Conservation (phyloP, 1,284 basidiomycete species). For the Sporisorium scitamineum region DNA sequence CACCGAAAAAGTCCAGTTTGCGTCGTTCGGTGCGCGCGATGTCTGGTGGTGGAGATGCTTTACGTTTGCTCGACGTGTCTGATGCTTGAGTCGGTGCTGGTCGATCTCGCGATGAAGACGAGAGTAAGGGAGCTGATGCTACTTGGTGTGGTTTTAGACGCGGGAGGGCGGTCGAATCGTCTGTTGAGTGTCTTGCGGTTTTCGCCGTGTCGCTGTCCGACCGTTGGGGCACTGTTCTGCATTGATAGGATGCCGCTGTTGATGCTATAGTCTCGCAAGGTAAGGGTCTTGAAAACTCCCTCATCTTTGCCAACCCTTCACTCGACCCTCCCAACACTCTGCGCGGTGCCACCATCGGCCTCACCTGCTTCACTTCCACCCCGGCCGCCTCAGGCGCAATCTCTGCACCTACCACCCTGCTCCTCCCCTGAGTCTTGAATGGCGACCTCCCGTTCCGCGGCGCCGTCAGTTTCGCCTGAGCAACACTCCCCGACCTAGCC, state of each 20-base stretch:
- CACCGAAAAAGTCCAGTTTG: constrained; percentile 43
- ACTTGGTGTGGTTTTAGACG: constrained; percentile 30
- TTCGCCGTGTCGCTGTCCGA: neutral
- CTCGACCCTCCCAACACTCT: constrained; percentile 23
- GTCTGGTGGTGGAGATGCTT: constrained; percentile 31
- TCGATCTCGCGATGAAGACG: neutral
- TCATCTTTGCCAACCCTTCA: constrained; percentile 26
- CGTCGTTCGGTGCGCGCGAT: constrained; percentile 20
- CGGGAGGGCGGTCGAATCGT: constrained; percentile 6
- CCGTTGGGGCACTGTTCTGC: neutral
- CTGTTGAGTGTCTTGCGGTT: neutral
- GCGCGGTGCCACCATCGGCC: constrained; percentile 48
- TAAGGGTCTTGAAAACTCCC: constrained; percentile 20
- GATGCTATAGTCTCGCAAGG: neutral
- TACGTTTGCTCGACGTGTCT: neutral
- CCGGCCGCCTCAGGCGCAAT: constrained; percentile 27
- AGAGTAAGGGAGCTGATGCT: constrained; percentile 24
- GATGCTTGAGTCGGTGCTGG: neutral
- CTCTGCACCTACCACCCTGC: constrained; percentile 28
- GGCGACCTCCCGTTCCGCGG: constrained; percentile 6
- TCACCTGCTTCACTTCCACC: constrained; percentile 7
- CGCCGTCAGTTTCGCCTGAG: constrained; percentile 41
- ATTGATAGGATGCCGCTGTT: neutral
- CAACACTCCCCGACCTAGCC: constrained; percentile 32
- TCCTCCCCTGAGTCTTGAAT: constrained; percentile 31